Conservation (phyloP, 1,139 yeast genomes). For the Debaryomyces sp. region DNA sequence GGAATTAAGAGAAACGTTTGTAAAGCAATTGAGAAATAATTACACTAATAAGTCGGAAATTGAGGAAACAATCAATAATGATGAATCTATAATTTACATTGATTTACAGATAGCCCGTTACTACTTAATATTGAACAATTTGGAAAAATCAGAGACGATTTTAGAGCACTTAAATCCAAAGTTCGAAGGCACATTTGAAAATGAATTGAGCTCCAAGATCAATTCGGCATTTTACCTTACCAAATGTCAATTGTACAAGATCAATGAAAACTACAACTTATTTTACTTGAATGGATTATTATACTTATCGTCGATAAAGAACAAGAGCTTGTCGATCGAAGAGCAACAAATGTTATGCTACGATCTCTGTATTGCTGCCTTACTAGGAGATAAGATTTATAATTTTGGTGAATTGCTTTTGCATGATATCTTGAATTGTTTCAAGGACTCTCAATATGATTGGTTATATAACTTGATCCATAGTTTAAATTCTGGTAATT, state of each 20-base stretch:
- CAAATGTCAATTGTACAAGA: constrained; percentile 74
- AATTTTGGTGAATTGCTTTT: constrained; percentile 93
- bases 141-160: constrained; percentile 66
- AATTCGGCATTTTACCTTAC: constrained; percentile 85
- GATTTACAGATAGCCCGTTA: constrained; percentile 79
- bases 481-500: constrained; percentile 78
- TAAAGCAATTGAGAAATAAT: constrained; percentile 31
- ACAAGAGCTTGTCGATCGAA: constrained; percentile 31
- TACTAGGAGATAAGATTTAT: constrained; percentile 89
- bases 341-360: constrained; percentile 58
- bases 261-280: constrained; percentile 74
- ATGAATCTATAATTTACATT: constrained; percentile 58
- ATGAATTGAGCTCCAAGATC: constrained; percentile 68
- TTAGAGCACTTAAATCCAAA: constrained; percentile 62
- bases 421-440: constrained; percentile 75
- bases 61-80: constrained; percentile 39
- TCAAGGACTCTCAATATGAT: constrained; percentile 52
- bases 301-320: constrained; percentile 56
- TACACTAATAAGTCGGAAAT: constrained; percentile 32
- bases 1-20: constrained; percentile 52
- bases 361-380: constrained; percentile 83
- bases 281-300: constrained; percentile 68
- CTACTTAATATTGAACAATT: constrained; percentile 58
- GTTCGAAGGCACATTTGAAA: constrained; percentile 50
- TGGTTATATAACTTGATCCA: constrained; percentile 79